Conservation (phyloP, 2,329 filamentous ascomycete genomes). For the Periconia digitata region DNA sequence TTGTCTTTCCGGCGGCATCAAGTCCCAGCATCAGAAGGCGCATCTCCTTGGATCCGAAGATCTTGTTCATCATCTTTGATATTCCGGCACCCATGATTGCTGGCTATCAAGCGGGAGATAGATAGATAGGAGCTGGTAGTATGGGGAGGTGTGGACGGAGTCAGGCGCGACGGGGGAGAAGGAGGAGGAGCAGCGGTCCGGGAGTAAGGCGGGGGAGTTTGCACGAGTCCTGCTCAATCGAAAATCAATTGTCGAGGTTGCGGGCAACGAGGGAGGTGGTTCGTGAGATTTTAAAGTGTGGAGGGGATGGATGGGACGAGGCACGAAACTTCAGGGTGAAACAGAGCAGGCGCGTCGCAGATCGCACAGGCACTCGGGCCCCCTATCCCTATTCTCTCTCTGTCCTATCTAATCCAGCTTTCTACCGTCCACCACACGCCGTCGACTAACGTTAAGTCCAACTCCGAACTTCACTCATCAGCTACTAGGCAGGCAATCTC, state of each 20-base stretch:
- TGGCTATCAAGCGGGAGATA: not conserved
- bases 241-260: not conserved
- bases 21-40: conserved; percentile 95
- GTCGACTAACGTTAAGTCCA: no score
- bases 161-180: no score
- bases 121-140: not conserved
- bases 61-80: conserved; percentile 96
- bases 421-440: no score
- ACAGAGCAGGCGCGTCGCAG: conserved; percentile 18
- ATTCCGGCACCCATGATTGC: conserved; percentile 83
- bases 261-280: not conserved
- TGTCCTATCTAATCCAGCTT: no score
- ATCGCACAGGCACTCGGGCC: not conserved
- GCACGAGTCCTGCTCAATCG: not conserved
- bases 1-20: conserved; percentile 97
- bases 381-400: no score
- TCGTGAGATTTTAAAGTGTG: not conserved
- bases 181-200: not conserved
- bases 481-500: not conserved
- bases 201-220: not conserved
- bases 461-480: no score
- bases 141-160: not conserved
- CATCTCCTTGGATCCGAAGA: conserved; percentile 99
- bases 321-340: conserved; percentile 16
- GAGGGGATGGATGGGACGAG: not conserved